Base-by-base conservation (phyloP, 768 basidiomycete species). In the Boletellus ananas region DNA sequence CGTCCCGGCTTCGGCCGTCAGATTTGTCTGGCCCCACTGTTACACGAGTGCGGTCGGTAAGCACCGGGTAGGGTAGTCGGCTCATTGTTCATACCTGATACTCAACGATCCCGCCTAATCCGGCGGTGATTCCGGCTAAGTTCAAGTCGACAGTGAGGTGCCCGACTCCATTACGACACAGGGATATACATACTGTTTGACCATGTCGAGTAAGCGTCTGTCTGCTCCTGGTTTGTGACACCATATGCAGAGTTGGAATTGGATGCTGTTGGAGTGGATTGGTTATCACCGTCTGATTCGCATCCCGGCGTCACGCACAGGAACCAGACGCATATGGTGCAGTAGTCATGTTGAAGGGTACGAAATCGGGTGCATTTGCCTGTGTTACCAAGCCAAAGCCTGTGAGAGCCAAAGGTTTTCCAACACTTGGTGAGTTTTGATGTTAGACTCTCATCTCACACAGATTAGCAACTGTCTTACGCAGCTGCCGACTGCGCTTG, bases 361-460 rank as follows among this genome's bases (percentile, higher is more conserved):
- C 79, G 49, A 82, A 87, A 55, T 64, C 61, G 16, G 74, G 69
- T 0, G 76, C 62, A 64, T 80, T 83, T 34, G 60, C 47, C 52
- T 79, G 74, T 0, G 83, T 81, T 18, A 87, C 81, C 40, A 87
- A 69, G 70, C 85, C 85, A 45, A 86, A 83, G 1, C 70, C 78
- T 31, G 73, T 77, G 31, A 84, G 61, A 4, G 72, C 56, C 10
- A 75, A 60, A 4, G 85, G 85, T 57, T 85, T 86, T 21, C 73
- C 71, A 27, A 75, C 72, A 27, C 83, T 84, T 36, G 45, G 35
- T 13, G 31, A 27, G 7, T 21, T 20, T 18, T 36, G 10, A 38
- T 12, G 36, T 64, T 42, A 64, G 47, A 23, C 17, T 18, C 36
- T 9, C 7, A 37, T 35, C 12, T n/a, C 17, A n/a, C 25, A 41